A percentile compares a stretch with the other conserved stretches of the same genome.
Conservation (phyloP, 148 eudicot genomes). For the Persicaria tinctoria region DNA sequence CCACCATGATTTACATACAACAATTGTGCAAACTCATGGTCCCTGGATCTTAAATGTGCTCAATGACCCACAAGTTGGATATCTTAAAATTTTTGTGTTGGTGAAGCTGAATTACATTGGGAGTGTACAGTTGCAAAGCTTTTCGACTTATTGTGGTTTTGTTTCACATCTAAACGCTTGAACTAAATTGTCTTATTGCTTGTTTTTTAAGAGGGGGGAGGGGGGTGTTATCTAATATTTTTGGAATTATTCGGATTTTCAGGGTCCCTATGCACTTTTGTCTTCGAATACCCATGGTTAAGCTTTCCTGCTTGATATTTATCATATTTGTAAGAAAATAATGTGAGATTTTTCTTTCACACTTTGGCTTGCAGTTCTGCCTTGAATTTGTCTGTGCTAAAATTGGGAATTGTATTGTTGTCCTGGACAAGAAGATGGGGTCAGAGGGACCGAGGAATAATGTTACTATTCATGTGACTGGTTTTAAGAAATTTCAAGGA, state of each 20-base stretch:
- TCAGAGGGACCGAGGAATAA: constrained; percentile 50
- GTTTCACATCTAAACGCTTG: neutral
- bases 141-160: neutral
- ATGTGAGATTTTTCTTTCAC: neutral
- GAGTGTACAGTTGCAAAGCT: neutral
- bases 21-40: neutral
- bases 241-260: neutral
- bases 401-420: constrained; percentile 12
- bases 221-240: neutral
- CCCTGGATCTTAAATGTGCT: neutral
- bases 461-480: constrained; percentile 60
- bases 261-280: too few relatives aligned
- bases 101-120: neutral
- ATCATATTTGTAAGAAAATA: neutral
- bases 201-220: neutral
- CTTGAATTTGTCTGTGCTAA: neutral
- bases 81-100: neutral
- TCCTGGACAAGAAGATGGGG: constrained; percentile 39
- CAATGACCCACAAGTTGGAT: neutral
- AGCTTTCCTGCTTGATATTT: neutral
- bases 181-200: neutral
- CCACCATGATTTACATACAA: too few relatives aligned
- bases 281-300: neutral
- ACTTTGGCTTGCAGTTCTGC: neutral
- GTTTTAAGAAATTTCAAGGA: constrained; percentile 77